Evolutionary conservation across 2,329 filamentous ascomycete species (phyloP), one percentile per base, ranked within the genome.

Genomic region (Macrophomina pseudophaseolina): DNA sequence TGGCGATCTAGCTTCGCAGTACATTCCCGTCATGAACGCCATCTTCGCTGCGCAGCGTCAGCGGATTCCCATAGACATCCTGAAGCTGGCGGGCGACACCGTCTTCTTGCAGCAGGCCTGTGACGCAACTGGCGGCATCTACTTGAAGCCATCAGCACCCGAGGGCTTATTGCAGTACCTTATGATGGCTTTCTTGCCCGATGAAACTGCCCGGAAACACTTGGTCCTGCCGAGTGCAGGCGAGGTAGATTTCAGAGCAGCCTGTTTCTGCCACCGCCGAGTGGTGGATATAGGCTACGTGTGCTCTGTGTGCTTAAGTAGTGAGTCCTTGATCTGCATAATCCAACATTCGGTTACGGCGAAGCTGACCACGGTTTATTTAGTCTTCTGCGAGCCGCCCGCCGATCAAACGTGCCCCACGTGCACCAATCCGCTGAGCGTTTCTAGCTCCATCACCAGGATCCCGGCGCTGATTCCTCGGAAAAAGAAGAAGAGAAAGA

Each of bases 11-110:
- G 89, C 93, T 5, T 91, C 87, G 68, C 89, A 98, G 79, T 99
- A 99, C 81, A 99, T 99, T 66, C 91, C 94, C 0, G 95, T 97
- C 71, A 99, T 99, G 95, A 99, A 99, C 81, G 88, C 91, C 73
- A 97, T 98, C 68, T 99, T 99, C 79, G 95, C 95, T 2, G 95
- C 94, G 67, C 92, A 97, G 74, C 90, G 94, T 70, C 86, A 93
- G 65, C 88, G 88, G 72, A 93, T 99, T 70, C 92, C 94, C 30
- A 93, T 99, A 73, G 95, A 99, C 78, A 94, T 97, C 40, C 86
- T 97, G 68, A 91, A 96, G 71, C 84, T 99, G 12, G 88, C 90
- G 49, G 93, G 92, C 28, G 88, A 93, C 71, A 92, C 94, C 0
- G 94, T 97, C 11, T 96, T 99, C 78, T 84, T 99, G 58, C 94